phyloP scores from a whole-genome alignment of 306 rosid genomes.

The Vachellia collinsii region DNA sequence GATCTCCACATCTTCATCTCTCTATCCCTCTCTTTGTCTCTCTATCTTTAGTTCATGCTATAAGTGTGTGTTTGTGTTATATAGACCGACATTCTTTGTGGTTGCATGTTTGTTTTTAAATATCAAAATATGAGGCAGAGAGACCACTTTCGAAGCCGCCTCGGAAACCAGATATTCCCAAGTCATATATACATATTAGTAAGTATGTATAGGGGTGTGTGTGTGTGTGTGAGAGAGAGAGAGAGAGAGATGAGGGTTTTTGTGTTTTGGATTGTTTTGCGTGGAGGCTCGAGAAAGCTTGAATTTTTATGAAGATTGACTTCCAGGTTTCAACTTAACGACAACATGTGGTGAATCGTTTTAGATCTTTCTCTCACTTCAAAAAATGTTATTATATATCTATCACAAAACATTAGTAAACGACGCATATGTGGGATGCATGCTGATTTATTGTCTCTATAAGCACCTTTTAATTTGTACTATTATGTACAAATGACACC shows the following conservation, averaged over 20 bases:
- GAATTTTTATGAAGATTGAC: constrained; percentile 32
- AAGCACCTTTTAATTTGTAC: neutral
- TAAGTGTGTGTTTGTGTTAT: constrained; percentile 29
- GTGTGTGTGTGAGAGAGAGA: too few species aligned
- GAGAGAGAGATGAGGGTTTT: constrained; percentile 19
- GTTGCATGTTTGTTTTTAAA: constrained; percentile 44
- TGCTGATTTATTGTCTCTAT: neutral
- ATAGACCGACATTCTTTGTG: constrained; percentile 65
- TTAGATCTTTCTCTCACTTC: neutral
- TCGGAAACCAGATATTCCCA: constrained; percentile 29
- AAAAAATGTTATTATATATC: neutral
- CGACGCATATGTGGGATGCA: neutral
- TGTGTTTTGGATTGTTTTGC: constrained; percentile 27
- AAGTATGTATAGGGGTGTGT: too few species aligned
- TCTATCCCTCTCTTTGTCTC: neutral
- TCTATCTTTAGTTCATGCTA: neutral
- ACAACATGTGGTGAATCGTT: constrained; percentile 1
- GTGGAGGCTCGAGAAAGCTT: constrained; percentile 29
- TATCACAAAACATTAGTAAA: neutral
- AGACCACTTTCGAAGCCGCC: constrained; percentile 22
- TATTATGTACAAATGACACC: neutral
- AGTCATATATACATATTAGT: too few species aligned
- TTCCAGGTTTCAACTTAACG: constrained; percentile 4
- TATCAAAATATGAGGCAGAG: constrained; percentile 29
- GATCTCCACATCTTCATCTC: neutral